These are phyloP conservation scores for Candida nitratophila DNA, from an alignment of 805 yeast species.

Conservation along the genomic window DNA sequence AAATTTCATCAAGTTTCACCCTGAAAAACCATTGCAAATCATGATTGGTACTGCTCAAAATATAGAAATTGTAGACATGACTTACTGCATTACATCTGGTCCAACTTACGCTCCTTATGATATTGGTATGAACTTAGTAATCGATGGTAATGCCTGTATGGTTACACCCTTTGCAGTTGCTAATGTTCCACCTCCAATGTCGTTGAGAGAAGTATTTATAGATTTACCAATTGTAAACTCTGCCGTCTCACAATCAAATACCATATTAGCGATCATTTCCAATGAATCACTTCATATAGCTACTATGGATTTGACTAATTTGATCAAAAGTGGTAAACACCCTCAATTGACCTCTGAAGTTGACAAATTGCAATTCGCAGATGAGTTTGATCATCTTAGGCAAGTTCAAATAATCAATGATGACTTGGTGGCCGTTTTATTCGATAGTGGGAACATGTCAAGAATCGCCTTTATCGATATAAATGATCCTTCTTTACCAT, in stretches of 20 bases:
- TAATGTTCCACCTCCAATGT: constrained; percentile 92
- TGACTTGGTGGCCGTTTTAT: constrained; percentile 46
- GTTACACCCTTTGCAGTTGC: constrained; percentile 81
- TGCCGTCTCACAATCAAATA: constrained; percentile 57
- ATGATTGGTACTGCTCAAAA: constrained; percentile 51
- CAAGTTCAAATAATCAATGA: constrained; percentile 57
- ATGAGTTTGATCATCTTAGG: constrained; percentile 41
- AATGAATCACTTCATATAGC: constrained; percentile 40
- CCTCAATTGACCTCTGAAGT: constrained; percentile 35
- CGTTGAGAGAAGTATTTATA: constrained; percentile 58
- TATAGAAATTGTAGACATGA: constrained; percentile 61
- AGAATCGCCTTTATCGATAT: constrained; percentile 45
- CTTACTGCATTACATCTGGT: constrained; percentile 58
- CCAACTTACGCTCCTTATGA: constrained; percentile 64
- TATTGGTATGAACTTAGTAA: constrained; percentile 70
- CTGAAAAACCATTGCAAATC: constrained; percentile 75
- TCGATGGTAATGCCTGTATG: constrained; percentile 66
- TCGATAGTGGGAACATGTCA: constrained; percentile 47
- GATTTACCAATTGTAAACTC: constrained; percentile 52
- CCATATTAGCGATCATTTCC: constrained; percentile 49
- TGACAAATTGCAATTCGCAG: constrained; percentile 28
- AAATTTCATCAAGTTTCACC: constrained; percentile 66
- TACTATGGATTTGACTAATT: constrained; percentile 33
- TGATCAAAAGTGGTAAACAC: constrained; percentile 36
- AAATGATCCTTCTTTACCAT: constrained; percentile 33